Base-by-base conservation (phyloP, 163 green algal genomes). In the Chlorella variabilis region DNA sequence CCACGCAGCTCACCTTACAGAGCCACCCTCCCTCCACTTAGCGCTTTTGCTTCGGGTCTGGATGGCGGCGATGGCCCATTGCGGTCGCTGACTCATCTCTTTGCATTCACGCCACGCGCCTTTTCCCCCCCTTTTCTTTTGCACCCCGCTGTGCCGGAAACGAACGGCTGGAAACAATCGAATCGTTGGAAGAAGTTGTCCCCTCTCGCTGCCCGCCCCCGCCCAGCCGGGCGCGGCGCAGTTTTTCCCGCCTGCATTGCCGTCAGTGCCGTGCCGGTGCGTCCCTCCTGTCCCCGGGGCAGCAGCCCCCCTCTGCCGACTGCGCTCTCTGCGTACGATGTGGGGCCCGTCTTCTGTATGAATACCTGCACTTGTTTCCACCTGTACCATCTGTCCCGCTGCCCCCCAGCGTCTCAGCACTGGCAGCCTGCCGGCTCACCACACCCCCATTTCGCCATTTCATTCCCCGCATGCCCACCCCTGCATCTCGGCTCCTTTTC, bases 1-100 rank as follows among this genome's bases (percentile, higher is more conserved):
- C 8, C 42, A 8, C n/a, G n/a, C n/a, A n/a, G n/a, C n/a, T n/a
- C n/a, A n/a, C 59, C 23, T 9, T 63, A 11, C 54, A 29, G 54
- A 59, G 39, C 68, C 68, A 31, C 68, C 68, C n/a, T 62, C 68
- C 41, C 42, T 25, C 42, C n/a, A 9, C 42, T 61, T 62, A 31
- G 42, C 68, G 42, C 68, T 13, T 62, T 63, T 3, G 38, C 68
- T 42, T 61, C 29, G 45, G 69, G 27, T 65, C 2, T 31, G 69
- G 69, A 65, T 65, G 69, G 69, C 69, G 69, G 69, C 69, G 69
- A 45, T 33, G 42, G 69, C 39, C 69, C 69, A 65, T 77, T 51
- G 70, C 34, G 68, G 68, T 75, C 41, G 41, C 41, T 29, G n/a
- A 13, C 41, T 56, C 38, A 29, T 75, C 45, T 71, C 15, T 9